Evolutionary conservation across 805 yeast species (phyloP).

Genomic region (Spathaspora sp.): DNA sequence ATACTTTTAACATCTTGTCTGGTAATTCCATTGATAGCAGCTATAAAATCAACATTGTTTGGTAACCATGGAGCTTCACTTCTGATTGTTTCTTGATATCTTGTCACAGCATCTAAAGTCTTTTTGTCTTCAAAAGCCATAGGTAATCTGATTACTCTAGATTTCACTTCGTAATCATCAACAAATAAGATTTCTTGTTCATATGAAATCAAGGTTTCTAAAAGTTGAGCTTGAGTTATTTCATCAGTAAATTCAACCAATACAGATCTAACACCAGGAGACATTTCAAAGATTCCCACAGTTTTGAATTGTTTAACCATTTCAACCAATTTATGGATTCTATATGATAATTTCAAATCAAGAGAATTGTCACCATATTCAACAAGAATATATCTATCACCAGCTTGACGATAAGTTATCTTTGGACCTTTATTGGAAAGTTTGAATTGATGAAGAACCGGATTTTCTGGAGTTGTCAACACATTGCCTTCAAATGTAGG

Average conservation of each 20-base stretch:
- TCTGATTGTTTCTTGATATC: constrained; percentile 92
- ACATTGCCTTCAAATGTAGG: constrained; percentile 22
- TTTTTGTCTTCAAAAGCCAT: constrained; percentile 94
- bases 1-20: constrained; percentile 76
- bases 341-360: constrained; percentile 81
- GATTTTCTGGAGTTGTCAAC: constrained; percentile 50
- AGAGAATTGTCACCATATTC: constrained; percentile 89
- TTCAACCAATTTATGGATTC: constrained; percentile 79
- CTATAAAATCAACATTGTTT: constrained; percentile 93
- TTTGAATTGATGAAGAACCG: constrained; percentile 57
- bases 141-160: constrained; percentile 81
- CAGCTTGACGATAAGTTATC: constrained; percentile 91
- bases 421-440: constrained; percentile 55
- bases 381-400: constrained; percentile 87
- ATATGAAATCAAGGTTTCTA: constrained; percentile 64
- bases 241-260: constrained; percentile 77
- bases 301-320: constrained; percentile 64
- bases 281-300: constrained; percentile 87
- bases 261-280: constrained; percentile 95
- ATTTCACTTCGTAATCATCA: constrained; percentile 81
- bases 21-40: constrained; percentile 77
- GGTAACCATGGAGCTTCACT: constrained; percentile 97
- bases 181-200: constrained; percentile 73
- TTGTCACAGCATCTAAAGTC: constrained; percentile 82
- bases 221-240: constrained; percentile 57